Conservation (phyloP, 495 filamentous ascomycete genomes). For the Xanthoparmelia taractica region DNA sequence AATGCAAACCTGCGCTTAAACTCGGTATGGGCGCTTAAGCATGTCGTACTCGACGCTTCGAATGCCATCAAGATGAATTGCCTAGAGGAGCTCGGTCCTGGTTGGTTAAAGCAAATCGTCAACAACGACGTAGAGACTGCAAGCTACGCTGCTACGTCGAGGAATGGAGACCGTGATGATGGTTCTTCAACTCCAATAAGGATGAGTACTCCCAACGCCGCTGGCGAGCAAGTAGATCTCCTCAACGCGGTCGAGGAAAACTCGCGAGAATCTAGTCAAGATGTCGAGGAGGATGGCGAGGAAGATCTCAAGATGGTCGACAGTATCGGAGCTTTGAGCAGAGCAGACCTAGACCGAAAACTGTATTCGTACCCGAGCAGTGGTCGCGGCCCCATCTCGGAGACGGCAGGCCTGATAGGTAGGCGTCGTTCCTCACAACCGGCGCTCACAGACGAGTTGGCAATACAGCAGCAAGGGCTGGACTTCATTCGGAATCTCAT, state of each 20-base stretch:
- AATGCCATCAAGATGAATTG: constrained; percentile 65
- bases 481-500: constrained; percentile 87
- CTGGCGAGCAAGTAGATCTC: constrained; percentile 56
- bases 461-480: constrained; percentile 83
- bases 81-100: constrained; percentile 65
- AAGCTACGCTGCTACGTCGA: constrained; percentile 25
- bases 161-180: constrained; percentile 33
- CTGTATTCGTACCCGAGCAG: not conserved
- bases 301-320: constrained; percentile 61
- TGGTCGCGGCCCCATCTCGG: constrained; percentile 7
- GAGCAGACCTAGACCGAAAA: constrained; percentile 19
- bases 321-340: constrained; percentile 36
- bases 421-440: constrained; percentile 29
- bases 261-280: constrained; percentile 25
- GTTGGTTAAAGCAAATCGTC: constrained; percentile 74
- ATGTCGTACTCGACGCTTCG: constrained; percentile 61
- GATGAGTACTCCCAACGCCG: constrained; percentile 58
- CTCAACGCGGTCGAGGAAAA: constrained; percentile 51
- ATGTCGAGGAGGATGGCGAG: constrained; percentile 46
- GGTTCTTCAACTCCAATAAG: constrained; percentile 33
- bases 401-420: constrained; percentile 4
- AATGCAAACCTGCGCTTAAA: constrained; percentile 66
- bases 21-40: constrained; percentile 88
- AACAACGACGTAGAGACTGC: constrained; percentile 40
- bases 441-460: constrained; percentile 67